Conservation (phyloP, 129 eudicot genomes). For the Chrysanthemum makinoi region DNA sequence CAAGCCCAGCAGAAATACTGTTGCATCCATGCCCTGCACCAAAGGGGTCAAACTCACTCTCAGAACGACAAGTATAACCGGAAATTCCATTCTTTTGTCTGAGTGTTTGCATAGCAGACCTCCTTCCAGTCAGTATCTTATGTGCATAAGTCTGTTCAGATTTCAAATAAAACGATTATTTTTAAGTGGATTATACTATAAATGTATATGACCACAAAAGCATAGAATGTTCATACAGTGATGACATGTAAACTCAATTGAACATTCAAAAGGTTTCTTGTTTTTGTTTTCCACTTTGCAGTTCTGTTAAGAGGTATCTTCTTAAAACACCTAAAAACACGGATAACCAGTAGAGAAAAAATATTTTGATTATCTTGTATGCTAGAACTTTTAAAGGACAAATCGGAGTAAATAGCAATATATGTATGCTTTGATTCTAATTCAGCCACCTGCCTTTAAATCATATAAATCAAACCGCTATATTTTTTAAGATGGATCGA, state of each 20-base stretch:
- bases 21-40: constrained; percentile 96
- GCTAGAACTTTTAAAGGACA: not conserved
- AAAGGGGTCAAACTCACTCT: constrained; percentile 76
- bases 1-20: constrained; percentile 95
- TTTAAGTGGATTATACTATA: constrained; percentile 11
- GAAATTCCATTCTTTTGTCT: constrained; percentile 53
- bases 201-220: not conserved
- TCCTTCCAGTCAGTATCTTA: constrained; percentile 87
- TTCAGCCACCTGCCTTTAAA: not conserved
- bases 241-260: not conserved
- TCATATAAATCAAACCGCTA: not conserved
- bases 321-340: not conserved
- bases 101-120: constrained; percentile 52
- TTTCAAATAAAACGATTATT: constrained; percentile 15
- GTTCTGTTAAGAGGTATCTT: not conserved
- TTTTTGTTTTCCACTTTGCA: not conserved
- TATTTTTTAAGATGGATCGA: not conserved
- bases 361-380: not conserved
- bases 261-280: not conserved
- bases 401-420: not conserved
- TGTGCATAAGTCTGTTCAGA: constrained; percentile 75
- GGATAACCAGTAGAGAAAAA: constrained; percentile 3
- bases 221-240: not conserved
- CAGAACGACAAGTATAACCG: constrained; percentile 56
- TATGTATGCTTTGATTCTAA: constrained; percentile 1